These are phyloP conservation scores for Wallacemonas sp. DNA, from an alignment of 208 protist species.

Conservation along the genomic window DNA sequence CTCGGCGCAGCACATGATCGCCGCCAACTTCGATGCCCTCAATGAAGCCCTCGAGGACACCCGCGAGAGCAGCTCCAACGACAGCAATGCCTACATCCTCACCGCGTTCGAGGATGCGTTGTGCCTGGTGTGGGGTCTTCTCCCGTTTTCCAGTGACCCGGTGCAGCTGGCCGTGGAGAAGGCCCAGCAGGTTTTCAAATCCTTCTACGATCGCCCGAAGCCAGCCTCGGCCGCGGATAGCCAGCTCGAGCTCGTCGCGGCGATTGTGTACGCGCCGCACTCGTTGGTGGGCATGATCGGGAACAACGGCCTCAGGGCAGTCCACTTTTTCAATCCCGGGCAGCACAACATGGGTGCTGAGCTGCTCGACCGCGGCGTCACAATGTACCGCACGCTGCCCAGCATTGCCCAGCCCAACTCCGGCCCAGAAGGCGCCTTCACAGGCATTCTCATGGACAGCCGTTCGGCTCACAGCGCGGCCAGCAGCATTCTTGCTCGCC, in stretches of 20 bases:
- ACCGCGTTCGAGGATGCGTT: conserved; percentile 59
- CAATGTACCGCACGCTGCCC: conserved; percentile 39
- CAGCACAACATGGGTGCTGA: conserved; percentile 46
- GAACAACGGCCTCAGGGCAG: conserved; percentile 28
- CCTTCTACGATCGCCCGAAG: conserved; percentile 49
- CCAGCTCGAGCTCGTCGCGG: conserved; percentile 46
- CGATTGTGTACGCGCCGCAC: conserved; percentile 56
- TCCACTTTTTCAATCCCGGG: conserved; percentile 61
- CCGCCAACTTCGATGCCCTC: conserved; percentile 44
- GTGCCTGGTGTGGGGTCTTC: conserved; percentile 65
- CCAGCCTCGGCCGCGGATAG: conserved; percentile 22
- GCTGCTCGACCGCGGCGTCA: conserved; percentile 46
- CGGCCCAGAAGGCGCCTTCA: conserved; percentile 19
- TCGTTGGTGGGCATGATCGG: conserved; percentile 60
- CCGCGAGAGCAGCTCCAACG: conserved; percentile 21
- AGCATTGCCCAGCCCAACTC: conserved; percentile 17
- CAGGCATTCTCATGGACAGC: conserved; percentile 57
- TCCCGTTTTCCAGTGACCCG: conserved; percentile 63
- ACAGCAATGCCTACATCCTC: conserved; percentile 54
- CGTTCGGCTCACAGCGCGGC: conserved; percentile 53
- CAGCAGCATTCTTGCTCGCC: conserved; percentile 45
- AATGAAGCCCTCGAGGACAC: conserved; percentile 55
- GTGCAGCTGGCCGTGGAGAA: conserved; percentile 59
- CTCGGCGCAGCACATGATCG: conserved; percentile 27
- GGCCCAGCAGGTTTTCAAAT: conserved; percentile 40